Percentiles rank a stretch among this genome's conserved stretches.
These are phyloP conservation scores for Skeletonema tropicum DNA, from an alignment of 108 stramenopile species.

Conservation along the genomic window DNA sequence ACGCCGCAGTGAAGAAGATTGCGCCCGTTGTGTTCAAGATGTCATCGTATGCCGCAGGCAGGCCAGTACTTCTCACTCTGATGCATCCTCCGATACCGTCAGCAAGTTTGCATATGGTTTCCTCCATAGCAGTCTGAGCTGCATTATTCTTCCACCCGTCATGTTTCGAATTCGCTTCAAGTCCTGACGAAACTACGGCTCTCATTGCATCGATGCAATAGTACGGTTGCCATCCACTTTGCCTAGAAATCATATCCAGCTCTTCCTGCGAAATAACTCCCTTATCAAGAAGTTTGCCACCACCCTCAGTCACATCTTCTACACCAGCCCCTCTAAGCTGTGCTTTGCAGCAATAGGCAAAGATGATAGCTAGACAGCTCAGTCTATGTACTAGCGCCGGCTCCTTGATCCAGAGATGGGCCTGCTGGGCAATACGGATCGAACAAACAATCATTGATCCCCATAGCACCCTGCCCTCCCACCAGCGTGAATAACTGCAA, in stretches of 20 bases:
- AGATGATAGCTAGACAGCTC: neutral
- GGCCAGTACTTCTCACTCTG: neutral
- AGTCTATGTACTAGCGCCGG: neutral
- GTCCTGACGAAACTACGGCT: neutral
- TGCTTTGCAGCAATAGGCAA: neutral
- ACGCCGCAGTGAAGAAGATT: neutral
- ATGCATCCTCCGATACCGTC: neutral
- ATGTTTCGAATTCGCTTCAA: neutral
- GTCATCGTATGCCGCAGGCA: neutral
- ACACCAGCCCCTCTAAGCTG: neutral
- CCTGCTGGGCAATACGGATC: neutral
- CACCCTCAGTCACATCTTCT: neutral
- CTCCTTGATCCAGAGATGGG: neutral
- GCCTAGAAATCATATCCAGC: neutral
- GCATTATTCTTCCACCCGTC: neutral
- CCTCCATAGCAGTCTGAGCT: neutral
- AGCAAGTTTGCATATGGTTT: neutral
- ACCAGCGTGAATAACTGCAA: too few relatives aligned
- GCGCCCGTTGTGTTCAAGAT: neutral
- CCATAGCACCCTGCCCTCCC: neutral
- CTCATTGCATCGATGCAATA: neutral
- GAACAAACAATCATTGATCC: neutral
- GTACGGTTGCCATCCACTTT: neutral
- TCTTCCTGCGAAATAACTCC: neutral
- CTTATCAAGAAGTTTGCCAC: neutral